Evolutionary conservation across 1,284 basidiomycete genomes (phyloP).

Genomic region (Naganishia cerealis): DNA sequence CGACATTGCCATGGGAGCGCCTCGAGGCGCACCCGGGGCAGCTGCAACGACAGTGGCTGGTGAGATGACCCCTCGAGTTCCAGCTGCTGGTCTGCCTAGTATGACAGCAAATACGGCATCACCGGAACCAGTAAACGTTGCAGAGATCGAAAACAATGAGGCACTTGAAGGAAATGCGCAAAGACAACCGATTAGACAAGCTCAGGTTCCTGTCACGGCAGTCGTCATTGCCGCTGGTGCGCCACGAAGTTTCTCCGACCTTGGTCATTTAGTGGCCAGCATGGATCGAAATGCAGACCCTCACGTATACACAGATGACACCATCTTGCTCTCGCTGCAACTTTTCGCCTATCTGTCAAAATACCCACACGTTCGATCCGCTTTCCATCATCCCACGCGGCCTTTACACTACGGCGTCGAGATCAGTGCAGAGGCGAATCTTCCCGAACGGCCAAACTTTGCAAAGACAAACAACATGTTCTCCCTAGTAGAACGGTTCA

Average conservation of each 20-base stretch:
- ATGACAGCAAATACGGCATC: slow-evolving; percentile 10
- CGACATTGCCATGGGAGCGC: slow-evolving; percentile 80
- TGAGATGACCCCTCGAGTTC: slow-evolving; percentile 56
- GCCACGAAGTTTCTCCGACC: slow-evolving; percentile 52
- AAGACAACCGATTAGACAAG: slow-evolving; percentile 10
- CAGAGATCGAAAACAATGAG: slow-evolving; percentile 14
- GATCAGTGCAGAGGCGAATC: slow-evolving; percentile 44
- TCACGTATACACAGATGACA: slow-evolving; percentile 78
- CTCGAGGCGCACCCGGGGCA: slow-evolving; percentile 76
- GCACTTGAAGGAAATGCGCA: slow-evolving; percentile 10
- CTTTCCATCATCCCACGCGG: slow-evolving; percentile 80
- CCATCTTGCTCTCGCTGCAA: slow-evolving; percentile 86
- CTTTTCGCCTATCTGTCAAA: slow-evolving; percentile 95
- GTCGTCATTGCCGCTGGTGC: slow-evolving; percentile 53
- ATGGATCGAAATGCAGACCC: slow-evolving; percentile 50
- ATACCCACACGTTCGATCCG: slow-evolving; percentile 95
- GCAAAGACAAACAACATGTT: slow-evolving; percentile 76
- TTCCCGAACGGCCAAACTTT: slow-evolving; percentile 49
- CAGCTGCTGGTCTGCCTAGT: slow-evolving; percentile 29
- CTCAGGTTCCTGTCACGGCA: slow-evolving; percentile 24
- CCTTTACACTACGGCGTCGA: slow-evolving; percentile 55
- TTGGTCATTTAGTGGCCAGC: slow-evolving; percentile 48
- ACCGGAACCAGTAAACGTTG: slow-evolving; percentile 8
- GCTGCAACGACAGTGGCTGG: slow-evolving; percentile 39
- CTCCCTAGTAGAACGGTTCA: slow-evolving; percentile 92